phyloP scores from a whole-genome alignment of 1,284 basidiomycete species.

The Ustilago loliicola region DNA sequence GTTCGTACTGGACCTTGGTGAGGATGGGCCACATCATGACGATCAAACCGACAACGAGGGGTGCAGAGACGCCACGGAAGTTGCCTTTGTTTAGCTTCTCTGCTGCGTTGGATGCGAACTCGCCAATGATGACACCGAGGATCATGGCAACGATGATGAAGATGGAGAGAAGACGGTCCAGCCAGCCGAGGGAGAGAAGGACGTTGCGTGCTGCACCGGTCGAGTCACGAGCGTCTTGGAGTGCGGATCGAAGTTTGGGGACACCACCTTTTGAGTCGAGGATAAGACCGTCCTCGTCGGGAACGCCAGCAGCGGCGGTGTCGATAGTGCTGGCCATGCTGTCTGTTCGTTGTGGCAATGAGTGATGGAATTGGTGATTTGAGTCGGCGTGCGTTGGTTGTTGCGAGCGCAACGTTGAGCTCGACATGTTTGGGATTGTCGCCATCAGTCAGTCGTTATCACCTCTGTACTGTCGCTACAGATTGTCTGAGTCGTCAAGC shows the following conservation, averaged over 20 bases:
- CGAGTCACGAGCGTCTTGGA: slow-evolving; percentile 52
- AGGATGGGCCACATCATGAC: slow-evolving; percentile 91
- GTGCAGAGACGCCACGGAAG: slow-evolving; percentile 69
- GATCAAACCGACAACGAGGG: slow-evolving; percentile 73
- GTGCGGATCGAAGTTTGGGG: slow-evolving; percentile 39
- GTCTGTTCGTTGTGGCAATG: slow-evolving; percentile 8
- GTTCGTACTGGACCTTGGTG: slow-evolving; percentile 82
- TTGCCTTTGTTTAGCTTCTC: slow-evolving; percentile 62
- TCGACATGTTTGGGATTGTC: slow-evolving; percentile 18
- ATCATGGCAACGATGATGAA: slow-evolving; percentile 84
- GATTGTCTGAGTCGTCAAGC: too few species aligned
- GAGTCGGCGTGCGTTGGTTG: slow-evolving; percentile 6
- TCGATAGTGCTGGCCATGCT: neutral
- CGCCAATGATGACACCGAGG: slow-evolving; percentile 82
- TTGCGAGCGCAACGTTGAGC: slow-evolving; percentile 18
- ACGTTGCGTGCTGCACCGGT: slow-evolving; percentile 45
- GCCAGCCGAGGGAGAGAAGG: slow-evolving; percentile 71
- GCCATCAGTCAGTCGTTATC: neutral
- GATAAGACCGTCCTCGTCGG: slow-evolving; percentile 51
- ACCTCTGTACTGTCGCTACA: neutral
- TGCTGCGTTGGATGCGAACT: slow-evolving; percentile 56
- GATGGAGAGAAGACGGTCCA: slow-evolving; percentile 80
- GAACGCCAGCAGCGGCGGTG: neutral
- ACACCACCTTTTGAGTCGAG: slow-evolving; percentile 53
- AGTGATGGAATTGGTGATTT: neutral